Base-by-base conservation (phyloP, 495 filamentous ascomycete genomes). In the Penicillium goetzii region DNA sequence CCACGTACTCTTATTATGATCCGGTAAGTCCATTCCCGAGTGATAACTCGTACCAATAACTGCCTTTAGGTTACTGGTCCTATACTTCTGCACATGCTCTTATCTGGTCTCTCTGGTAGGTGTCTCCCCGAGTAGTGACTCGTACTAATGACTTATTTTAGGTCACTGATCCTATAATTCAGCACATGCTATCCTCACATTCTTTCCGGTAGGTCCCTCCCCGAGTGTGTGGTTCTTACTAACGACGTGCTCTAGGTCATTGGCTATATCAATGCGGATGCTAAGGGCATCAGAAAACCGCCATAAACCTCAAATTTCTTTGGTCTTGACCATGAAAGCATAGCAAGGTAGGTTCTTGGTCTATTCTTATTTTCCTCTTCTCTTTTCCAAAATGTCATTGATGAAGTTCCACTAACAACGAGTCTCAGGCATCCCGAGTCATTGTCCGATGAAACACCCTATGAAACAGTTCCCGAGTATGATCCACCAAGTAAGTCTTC, bases 351-450 rank as follows among this genome's bases (percentile, higher is more conserved):
- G n/a, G 52, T 0, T 3, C 23, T 4, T 25, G 19, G n/a, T 53
- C 25, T 19, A 34, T 36, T 23, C 6, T 15, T 4, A 33, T 36
- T 0, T 7, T 4, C 14, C 51, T 33, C 7, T 33, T 10, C 5
- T 15, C 21, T 15, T 30, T 55, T 32, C 36, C 12, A 23, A 19
- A 23, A 19, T 14, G 11, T 10, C 3, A 10, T 53, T 2, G 26
- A 28, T 34, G 14, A 30, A 1, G 28, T 2, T 36, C 21, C 5
- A 36, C 52, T 57, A 12, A 41, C 55, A 34, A n/a, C 43, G 43
- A 57, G 36, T 32, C n/a, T 11, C 25, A 57, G 25, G 19, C 17
- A n/a, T 5, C 28, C 26, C 55, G 38, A 57, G 55, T 43, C 55
- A 17, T 57, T 43, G 36, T 43, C n/a, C 34, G 36, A 57, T 43